Evolutionary conservation across 2,329 filamentous ascomycete genomes (phyloP), one percentile per base, ranked within the genome.

Genomic region (Cladosporium sp.): DNA sequence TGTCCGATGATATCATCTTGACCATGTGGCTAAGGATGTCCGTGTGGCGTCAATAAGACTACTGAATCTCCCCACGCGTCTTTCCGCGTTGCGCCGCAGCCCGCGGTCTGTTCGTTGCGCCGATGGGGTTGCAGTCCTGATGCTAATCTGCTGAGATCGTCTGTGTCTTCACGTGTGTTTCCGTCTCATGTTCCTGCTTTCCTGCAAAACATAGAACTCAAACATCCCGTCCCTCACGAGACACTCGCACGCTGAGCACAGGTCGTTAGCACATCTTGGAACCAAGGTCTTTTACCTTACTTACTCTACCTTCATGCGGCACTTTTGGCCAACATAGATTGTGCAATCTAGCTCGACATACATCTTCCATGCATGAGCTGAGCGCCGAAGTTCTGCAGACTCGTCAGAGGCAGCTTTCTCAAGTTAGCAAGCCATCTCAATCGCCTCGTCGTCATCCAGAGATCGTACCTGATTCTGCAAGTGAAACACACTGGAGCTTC

Each of bases 11-110:
- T 14, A 16, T 54, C 51, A 54, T 30, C 10, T 54, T 30, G 26
- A 54, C 26, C 51, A 30, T 54, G 51, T 54, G 51, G 49, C 49
- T 32, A n/a, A n/a, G n/a, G n/a, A n/a, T n/a, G n/a, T n/a, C n/a
- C n/a, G n/a, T n/a, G n/a, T n/a, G n/a, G n/a, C n/a, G n/a, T n/a
- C n/a, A n/a, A n/a, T n/a, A n/a, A n/a, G n/a, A n/a, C n/a, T n/a
- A n/a, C n/a, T n/a, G n/a, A 48, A 21, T 23, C 8, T 46, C 39
- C 21, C 39, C 39, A 46, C 39, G 51, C 51, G 51, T 54, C 51
- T 32, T 32, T 54, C 51, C 51, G 51, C 28, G 28, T 26, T 32
- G 10, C 32, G 54, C 21, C n/a, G 28, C n/a, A 25, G 54, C 25
- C n/a, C n/a, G n/a, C n/a, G n/a, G n/a, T n/a, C n/a, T n/a, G n/a